Evolutionary conservation across 306 rosid genomes (phyloP), one percentile per base, ranked within the genome.

Genomic region (Gastrolobium bilobum): DNA sequence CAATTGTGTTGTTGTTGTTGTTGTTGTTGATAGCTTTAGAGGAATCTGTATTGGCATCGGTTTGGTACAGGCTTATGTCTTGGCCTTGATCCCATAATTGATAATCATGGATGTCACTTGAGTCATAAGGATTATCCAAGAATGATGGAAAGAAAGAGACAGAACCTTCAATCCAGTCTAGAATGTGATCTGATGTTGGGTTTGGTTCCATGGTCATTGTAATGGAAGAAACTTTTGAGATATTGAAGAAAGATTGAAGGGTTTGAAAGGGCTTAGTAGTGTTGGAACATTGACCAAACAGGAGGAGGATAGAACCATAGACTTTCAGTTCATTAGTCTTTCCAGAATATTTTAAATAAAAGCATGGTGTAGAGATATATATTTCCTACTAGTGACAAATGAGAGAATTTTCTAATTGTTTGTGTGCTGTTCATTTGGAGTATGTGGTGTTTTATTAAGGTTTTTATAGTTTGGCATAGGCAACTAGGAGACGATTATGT

Each of bases 91-190:
- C 90, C 97, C 99, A 94, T 85, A 90, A 82, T 0, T 70, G 87
- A 65, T 79, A 87, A 68, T 86, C 88, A 33, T 87, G 84, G 29
- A 90, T 88, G 35, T 83, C 81, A 67, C 56, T 75, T 2, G 91
- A 46, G 77, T 66, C 74, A 64, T 87, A 89, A 0, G 94, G 87
- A 68, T 94, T 90, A 54, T 94, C 93, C 58, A 90, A 83, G 82
- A 88, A 94, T 29, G 97, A 83, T 35, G 97, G 90, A 44, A 89
- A 87, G 82, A 81, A 89, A 38, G 97, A 82, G 67, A 85, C 88
- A 50, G 95, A 89, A 33, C 88, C 96, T 81, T 88, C 93, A 35
- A 92, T 84, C 97, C 97, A 94, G 54, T 92, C 97, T 65, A 91
- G 71, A 82, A 86, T 81, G 53, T 92, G 94, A 84, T 92, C 99